These are phyloP conservation scores for Pleoardoris graminearum DNA, from an alignment of 2,329 filamentous ascomycete species.

Conservation along the genomic window DNA sequence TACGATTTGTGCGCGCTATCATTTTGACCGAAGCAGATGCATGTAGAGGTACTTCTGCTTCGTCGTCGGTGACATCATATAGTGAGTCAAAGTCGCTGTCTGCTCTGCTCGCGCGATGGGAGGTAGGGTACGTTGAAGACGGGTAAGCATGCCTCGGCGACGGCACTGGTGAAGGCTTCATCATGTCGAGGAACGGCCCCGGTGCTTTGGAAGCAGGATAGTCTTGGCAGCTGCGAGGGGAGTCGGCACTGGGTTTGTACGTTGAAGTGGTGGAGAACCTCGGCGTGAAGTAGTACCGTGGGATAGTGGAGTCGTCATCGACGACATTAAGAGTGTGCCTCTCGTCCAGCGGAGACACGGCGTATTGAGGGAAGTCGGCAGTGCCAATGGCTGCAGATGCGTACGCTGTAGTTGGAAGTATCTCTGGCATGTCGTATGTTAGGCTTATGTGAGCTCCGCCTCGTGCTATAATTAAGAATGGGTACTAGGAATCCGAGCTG, in stretches of 20 bases:
- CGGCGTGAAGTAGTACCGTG: conserved; percentile 45
- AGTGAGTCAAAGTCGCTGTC: conserved; percentile 81
- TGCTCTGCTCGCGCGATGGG: conserved; percentile 67
- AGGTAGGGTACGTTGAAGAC: conserved; percentile 53
- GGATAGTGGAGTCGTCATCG: conserved; percentile 49
- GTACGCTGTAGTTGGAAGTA: conserved; percentile 56
- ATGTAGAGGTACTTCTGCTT: conserved; percentile 60
- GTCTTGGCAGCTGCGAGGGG: conserved; percentile 57
- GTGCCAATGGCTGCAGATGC: conserved; percentile 36
- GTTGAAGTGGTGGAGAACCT: conserved; percentile 38
- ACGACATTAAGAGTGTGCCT: conserved; percentile 64
- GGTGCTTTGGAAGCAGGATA: conserved; percentile 74
- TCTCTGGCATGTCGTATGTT: conserved; percentile 50
- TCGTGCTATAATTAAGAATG: conserved; percentile 44
- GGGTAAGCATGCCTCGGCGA: conserved; percentile 57
- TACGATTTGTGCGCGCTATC: conserved; percentile 43
- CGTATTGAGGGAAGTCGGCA: conserved; percentile 29
- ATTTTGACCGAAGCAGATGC: conserved; percentile 57
- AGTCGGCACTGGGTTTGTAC: conserved; percentile 38
- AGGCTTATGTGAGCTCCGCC: conserved; percentile 43
- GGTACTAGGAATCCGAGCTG: conserved; percentile 34
- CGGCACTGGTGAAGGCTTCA: conserved; percentile 54
- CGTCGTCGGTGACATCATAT: conserved; percentile 82
- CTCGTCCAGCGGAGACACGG: conserved; percentile 59
- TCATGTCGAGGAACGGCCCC: conserved; percentile 54